Evolutionary conservation across 108 stramenopile species (phyloP).

Genomic region (Schizochytrium sp.): DNA sequence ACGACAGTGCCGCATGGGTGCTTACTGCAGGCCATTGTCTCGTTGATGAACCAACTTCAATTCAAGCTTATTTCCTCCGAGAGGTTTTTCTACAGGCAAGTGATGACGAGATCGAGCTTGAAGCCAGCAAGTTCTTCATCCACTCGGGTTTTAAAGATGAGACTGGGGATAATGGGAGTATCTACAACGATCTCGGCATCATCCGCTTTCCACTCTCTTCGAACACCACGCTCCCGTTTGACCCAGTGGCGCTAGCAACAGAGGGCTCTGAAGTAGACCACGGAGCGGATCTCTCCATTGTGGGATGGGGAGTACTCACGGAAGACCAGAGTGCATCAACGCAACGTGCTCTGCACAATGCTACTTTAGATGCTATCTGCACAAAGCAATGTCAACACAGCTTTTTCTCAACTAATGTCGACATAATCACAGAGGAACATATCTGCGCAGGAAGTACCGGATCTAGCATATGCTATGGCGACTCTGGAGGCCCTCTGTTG

Average conservation of each 20-base stretch:
- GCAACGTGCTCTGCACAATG: neutral
- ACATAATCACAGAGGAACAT: neutral
- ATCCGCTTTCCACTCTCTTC: neutral
- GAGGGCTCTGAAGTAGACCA: neutral
- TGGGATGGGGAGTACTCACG: neutral
- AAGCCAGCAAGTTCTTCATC: neutral
- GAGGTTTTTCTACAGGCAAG: neutral
- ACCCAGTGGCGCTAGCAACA: neutral
- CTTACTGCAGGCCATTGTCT: conserved; percentile 10
- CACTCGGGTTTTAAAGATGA: neutral
- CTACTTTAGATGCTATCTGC: neutral
- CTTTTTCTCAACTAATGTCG: neutral
- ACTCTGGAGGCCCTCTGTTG: neutral
- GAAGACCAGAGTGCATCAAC: neutral
- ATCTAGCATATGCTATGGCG: neutral
- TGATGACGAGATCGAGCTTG: neutral
- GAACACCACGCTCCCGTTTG: neutral
- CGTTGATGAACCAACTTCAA: neutral
- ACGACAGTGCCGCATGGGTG: neutral
- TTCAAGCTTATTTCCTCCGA: neutral
- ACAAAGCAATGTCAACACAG: neutral
- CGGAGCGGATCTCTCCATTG: neutral
- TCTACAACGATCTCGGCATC: neutral
- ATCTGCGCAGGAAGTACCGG: neutral
- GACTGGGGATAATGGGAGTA: neutral